Evolutionary conservation across 345 rosid genomes (phyloP), one percentile per base, ranked within the genome.

Genomic region (Combretum micranthum): DNA sequence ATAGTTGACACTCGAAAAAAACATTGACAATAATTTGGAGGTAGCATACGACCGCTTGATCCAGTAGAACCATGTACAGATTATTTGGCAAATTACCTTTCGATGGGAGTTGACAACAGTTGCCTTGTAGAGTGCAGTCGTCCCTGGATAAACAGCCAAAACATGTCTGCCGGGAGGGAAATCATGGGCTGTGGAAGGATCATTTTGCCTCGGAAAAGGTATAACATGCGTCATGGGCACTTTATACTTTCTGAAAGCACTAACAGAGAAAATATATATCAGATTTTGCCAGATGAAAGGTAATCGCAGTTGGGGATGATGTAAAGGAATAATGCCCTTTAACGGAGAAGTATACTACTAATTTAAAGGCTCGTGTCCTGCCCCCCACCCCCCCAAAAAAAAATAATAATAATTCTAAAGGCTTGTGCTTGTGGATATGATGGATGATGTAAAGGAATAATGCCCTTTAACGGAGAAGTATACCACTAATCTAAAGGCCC

Each of bases 81-180:
- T 48, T 46, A 15, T 25, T 32, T 7, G 46, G 61, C 57, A 25
- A n/a, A 37, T 63, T 51, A 86, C 95, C 97, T 76, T 86, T 63
- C 97, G 77, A 59, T 88, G 86, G 20, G 90, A 64, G 61, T 69
- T 78, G 42, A 83, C 78, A 18, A 93, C 96, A 45, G 99, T 93
- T 50, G 99, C 99, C 78, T 90, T 93, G 47, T 89, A 93, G 19
- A 93, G 90, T 17, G 96, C 87, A 20, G 97, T 89, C 42, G 99
- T 93, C 72, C 95, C 99, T 2, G 99, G 99, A 82, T 93, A 93
- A 63, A 93, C 97, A n/a, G 99, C 99, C 80, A 93, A 80, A 55
- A 89, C 99, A 46, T 76, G 92, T 64, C 75, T 77, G 62, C 96
- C 88, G 2, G 80, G 66, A 50, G 69, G 73, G 58, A 79, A 89